These are phyloP conservation scores for Malassezia restricta DNA, from an alignment of 1,284 basidiomycete genomes.

Conservation along the genomic window DNA sequence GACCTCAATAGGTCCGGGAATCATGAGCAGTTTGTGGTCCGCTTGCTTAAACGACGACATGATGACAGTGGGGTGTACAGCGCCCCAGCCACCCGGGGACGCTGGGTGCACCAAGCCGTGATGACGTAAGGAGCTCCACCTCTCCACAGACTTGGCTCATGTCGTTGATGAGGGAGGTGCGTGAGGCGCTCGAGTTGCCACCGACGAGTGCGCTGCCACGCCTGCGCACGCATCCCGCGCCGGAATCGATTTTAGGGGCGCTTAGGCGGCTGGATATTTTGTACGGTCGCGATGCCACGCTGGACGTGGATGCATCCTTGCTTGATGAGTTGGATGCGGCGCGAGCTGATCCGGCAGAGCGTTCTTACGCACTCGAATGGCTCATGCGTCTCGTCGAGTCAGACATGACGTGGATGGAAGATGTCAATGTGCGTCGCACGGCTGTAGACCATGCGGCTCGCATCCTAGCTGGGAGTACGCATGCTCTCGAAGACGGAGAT, in stretches of 20 bases:
- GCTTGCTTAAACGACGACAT: conserved; percentile 10
- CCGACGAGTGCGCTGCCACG: conserved; percentile 11
- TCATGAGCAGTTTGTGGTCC: conserved; percentile 46
- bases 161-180: background rate
- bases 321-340: conserved; percentile 8
- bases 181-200: background rate
- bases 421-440: background rate
- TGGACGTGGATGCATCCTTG: background rate
- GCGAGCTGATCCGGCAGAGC: conserved; percentile 14
- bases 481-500: conserved; percentile 9
- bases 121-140: background rate
- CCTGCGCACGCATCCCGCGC: conserved; percentile 6
- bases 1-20: conserved; percentile 72
- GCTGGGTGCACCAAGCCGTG: background rate
- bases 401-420: conserved; percentile 3
- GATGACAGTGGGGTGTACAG: background rate
- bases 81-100: too few relatives aligned
- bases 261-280: conserved; percentile 1
- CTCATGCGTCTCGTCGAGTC: conserved; percentile 3
- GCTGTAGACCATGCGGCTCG: conserved; percentile 4
- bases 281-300: background rate
- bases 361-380: conserved; percentile 9
- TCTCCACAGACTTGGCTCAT: background rate
- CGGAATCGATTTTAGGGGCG: background rate
- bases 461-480: background rate